Conservation (phyloP, 495 filamentous ascomycete genomes). For the Penicillium robsamsonii region DNA sequence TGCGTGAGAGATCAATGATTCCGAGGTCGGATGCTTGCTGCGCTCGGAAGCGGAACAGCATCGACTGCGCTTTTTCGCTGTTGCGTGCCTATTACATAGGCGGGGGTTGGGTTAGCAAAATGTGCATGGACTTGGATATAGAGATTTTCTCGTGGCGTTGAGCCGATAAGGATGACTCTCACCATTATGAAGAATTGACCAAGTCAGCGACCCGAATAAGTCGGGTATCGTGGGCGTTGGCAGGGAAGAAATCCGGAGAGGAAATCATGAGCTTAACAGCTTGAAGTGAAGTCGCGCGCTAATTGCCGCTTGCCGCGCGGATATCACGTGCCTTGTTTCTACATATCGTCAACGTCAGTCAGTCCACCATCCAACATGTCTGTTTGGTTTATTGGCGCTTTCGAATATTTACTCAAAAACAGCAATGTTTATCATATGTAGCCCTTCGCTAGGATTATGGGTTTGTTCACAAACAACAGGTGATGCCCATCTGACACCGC, state of each 20-base stretch:
- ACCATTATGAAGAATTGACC: slow-evolving; percentile 36
- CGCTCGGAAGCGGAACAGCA: slow-evolving; percentile 99
- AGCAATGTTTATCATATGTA: background rate
- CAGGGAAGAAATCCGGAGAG: slow-evolving; percentile 23
- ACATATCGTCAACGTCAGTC: background rate
- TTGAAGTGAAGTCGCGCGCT: slow-evolving; percentile 27
- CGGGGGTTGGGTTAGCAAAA: slow-evolving; percentile 21
- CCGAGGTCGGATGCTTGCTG: slow-evolving; percentile 94
- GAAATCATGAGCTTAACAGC: slow-evolving; percentile 30
- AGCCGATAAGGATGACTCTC: slow-evolving; percentile 1
- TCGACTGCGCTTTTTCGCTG: slow-evolving; percentile 97
- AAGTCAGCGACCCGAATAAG: slow-evolving; percentile 18
- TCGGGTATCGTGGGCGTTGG: slow-evolving; percentile 18
- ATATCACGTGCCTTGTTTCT: slow-evolving; percentile 20
- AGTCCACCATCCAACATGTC: background rate
- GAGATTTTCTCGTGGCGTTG: background rate
- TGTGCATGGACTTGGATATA: slow-evolving; percentile 11
- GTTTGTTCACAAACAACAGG: background rate
- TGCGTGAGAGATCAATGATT: slow-evolving; percentile 90
- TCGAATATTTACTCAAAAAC: background rate
- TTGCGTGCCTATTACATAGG: slow-evolving; percentile 63
- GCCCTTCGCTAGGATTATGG: background rate
- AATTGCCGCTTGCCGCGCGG: slow-evolving; percentile 26
- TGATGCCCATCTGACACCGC: too few relatives aligned
- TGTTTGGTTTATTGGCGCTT: background rate